Percentiles rank a stretch among this genome's conserved stretches.
Evolutionary conservation across 2,329 filamentous ascomycete genomes (phyloP).

Genomic region (Fusarium equiseti): DNA sequence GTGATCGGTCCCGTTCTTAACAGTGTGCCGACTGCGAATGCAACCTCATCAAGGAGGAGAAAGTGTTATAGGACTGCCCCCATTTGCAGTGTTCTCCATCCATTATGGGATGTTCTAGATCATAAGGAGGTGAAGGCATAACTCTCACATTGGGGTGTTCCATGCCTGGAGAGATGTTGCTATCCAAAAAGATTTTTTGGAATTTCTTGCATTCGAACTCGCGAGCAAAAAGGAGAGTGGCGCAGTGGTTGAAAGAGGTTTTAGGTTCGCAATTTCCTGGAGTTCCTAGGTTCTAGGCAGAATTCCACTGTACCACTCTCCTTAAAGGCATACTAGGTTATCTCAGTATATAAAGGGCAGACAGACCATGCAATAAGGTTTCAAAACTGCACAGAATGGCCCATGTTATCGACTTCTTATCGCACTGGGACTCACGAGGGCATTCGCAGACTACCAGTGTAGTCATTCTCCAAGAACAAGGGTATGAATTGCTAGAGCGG

Average conservation of each 20-base stretch:
- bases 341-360: neutral
- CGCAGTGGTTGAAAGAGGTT: too few relatives aligned
- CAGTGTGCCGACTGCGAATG: slow-evolving; percentile 66
- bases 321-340: too few relatives aligned
- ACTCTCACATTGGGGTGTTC: slow-evolving; percentile 22
- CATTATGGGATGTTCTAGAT: slow-evolving; percentile 57
- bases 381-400: neutral
- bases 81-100: slow-evolving; percentile 50
- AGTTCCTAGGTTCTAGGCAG: too few relatives aligned
- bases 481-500: slow-evolving; percentile 20
- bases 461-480: neutral
- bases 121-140: slow-evolving; percentile 49
- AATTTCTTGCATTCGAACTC: too few relatives aligned
- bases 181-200: slow-evolving; percentile 14
- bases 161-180: slow-evolving; percentile 49
- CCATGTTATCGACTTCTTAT: neutral
- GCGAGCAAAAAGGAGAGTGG: too few relatives aligned
- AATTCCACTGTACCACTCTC: too few relatives aligned
- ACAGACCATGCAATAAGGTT: neutral
- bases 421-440: too few relatives aligned
- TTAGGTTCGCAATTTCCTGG: too few relatives aligned
- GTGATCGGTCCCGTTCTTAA: slow-evolving; percentile 66
- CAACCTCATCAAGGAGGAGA: slow-evolving; percentile 63
- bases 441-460: neutral
- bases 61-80: slow-evolving; percentile 56